Evolutionary conservation across 2,329 filamentous ascomycete genomes (phyloP).

Genomic region (Penicillium sp.): DNA sequence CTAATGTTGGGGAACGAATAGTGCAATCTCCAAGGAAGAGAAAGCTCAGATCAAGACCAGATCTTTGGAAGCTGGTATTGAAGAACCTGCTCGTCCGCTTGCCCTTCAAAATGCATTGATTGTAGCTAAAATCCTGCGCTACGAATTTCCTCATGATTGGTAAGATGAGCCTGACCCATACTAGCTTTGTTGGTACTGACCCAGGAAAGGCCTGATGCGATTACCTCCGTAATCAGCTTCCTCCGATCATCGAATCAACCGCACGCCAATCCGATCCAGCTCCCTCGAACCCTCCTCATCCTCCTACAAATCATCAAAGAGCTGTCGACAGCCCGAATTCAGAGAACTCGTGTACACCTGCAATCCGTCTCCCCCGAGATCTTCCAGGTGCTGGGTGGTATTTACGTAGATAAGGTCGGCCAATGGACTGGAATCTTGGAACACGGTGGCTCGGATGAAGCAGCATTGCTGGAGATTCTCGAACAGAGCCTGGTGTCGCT

Average conservation of each 20-base stretch:
- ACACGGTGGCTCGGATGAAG: conserved; percentile 61
- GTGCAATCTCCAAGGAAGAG: conserved; percentile 67
- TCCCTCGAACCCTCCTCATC: conserved; percentile 74
- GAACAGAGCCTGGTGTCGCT: conserved; percentile 77
- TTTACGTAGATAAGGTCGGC: conserved; percentile 75
- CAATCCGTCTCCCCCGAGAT: conserved; percentile 81
- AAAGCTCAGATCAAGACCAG: conserved; percentile 75
- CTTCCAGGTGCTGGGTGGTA: conserved; percentile 74
- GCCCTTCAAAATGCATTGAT: conserved; percentile 88
- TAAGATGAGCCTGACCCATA: conserved; percentile 28
- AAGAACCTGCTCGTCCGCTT: conserved; percentile 74
- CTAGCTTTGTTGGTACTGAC: conserved; percentile 14
- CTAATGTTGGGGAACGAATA: conserved; percentile 36
- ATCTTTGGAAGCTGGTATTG: conserved; percentile 74
- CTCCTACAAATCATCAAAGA: conserved; percentile 90
- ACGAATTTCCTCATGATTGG: conserved; percentile 91
- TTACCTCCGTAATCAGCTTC: conserved; percentile 61
- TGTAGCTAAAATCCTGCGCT: conserved; percentile 82
- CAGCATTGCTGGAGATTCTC: conserved; percentile 65
- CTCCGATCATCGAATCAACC: conserved; percentile 61
- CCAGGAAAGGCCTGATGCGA: conserved; percentile 49
- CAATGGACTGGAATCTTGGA: conserved; percentile 68
- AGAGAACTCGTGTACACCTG: conserved; percentile 73
- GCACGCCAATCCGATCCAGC: conserved; percentile 64
- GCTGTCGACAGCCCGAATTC: conserved; percentile 76